Evolutionary conservation across 169 alveolate genomes (phyloP).

Genomic region (Plasmodium chabaudi): DNA sequence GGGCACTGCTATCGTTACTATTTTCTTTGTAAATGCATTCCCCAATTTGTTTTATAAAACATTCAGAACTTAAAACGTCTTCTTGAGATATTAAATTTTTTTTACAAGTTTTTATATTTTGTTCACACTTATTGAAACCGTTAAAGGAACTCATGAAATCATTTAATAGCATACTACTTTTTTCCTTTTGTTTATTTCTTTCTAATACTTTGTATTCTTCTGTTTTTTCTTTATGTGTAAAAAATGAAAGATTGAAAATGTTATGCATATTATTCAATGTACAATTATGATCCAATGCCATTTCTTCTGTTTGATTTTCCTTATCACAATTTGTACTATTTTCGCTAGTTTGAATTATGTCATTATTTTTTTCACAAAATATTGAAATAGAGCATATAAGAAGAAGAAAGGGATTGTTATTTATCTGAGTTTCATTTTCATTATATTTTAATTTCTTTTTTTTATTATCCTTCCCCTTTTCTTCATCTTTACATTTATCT

Average conservation of each 20-base stretch:
- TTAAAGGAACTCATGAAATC: not conserved
- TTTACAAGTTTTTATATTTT: not conserved
- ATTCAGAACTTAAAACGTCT: conserved; percentile 37
- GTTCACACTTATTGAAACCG: not conserved
- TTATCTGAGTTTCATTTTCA: not conserved
- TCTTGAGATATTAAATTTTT: conserved; percentile 8
- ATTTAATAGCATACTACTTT: not conserved
- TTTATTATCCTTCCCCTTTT: not conserved
- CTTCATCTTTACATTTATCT: not conserved
- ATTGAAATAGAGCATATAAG: conserved; percentile 57
- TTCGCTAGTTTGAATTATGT: not conserved
- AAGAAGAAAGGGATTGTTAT: conserved; percentile 15
- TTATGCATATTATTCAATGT: not conserved
- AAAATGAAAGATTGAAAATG: conserved; percentile 24
- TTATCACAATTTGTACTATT: too few relatives aligned
- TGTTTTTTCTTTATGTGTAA: conserved; percentile 15
- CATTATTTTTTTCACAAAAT: not conserved
- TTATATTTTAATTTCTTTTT: not conserved
- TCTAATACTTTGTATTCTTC: not conserved
- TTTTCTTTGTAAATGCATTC: not conserved
- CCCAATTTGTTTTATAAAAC: conserved; percentile 41
- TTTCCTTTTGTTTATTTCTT: not conserved
- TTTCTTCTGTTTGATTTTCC: not conserved
- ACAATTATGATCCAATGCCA: not conserved
- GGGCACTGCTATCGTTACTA: not conserved